phyloP scores from a whole-genome alignment of 225 moss, liverwort and hornwort genomes.

The Sphagnum contortum region DNA sequence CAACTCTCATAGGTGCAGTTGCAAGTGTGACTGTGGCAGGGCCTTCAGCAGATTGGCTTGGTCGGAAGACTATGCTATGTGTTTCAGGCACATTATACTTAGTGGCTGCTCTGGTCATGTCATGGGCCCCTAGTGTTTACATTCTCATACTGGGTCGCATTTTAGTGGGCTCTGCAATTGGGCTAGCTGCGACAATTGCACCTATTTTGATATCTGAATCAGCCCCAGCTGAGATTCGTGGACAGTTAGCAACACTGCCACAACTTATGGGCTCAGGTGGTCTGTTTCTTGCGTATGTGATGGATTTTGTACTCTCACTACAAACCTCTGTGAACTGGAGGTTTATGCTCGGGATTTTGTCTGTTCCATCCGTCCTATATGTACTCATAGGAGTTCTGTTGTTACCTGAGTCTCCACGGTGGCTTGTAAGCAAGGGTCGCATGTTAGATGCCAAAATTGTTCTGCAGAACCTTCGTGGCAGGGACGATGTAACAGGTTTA shows the following conservation, averaged over 20 bases:
- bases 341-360: constrained; percentile 73
- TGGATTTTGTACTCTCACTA: constrained; percentile 76
- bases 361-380: constrained; percentile 43
- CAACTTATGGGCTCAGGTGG: constrained; percentile 84
- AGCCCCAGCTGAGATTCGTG: constrained; percentile 67
- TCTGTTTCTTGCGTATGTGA: constrained; percentile 78
- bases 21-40: constrained; percentile 26
- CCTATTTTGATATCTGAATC: constrained; percentile 54
- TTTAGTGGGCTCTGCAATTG: constrained; percentile 27
- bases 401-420: constrained; percentile 78
- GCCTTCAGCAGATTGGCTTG: constrained; percentile 43
- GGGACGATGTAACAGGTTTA: constrained; percentile 81
- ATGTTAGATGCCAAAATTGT: constrained; percentile 77
- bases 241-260: constrained; percentile 81
- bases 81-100: constrained; percentile 24
- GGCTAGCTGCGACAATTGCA: constrained; percentile 41
- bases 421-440: constrained; percentile 94
- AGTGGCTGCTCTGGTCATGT: constrained; percentile 21
- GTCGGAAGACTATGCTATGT: constrained; percentile 25
- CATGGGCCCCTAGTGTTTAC: constrained; percentile 43
- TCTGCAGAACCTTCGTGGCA: constrained; percentile 63
- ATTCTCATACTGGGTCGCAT: constrained; percentile 37
- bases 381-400: constrained; percentile 49
- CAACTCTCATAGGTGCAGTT: constrained; percentile 42
- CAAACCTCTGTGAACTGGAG: constrained; percentile 72